Conservation (phyloP, 2,329 filamentous ascomycete species). For the Delphinella strobiligena region DNA sequence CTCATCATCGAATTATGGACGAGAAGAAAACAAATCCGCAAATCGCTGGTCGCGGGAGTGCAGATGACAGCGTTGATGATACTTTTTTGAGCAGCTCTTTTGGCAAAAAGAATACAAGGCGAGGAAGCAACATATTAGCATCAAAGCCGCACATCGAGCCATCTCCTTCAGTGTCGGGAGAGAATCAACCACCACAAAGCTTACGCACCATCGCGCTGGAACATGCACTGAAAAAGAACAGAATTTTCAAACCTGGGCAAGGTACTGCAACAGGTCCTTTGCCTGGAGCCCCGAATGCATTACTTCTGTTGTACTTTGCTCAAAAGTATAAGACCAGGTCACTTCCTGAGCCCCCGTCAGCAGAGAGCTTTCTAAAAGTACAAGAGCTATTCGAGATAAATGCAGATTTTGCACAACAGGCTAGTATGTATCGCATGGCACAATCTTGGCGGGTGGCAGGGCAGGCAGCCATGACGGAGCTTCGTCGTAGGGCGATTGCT, state of each 20-base stretch:
- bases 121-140: background rate
- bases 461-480: constrained; percentile 37
- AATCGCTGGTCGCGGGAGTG: constrained; percentile 20
- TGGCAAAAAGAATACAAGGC: constrained; percentile 33
- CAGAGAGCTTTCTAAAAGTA: constrained; percentile 24
- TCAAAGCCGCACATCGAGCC: background rate
- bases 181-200: constrained; percentile 40
- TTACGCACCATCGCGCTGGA: constrained; percentile 39
- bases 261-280: constrained; percentile 37
- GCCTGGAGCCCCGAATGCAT: constrained; percentile 27
- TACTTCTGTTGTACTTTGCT: constrained; percentile 29
- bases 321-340: constrained; percentile 31
- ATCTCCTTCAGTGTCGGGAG: constrained; percentile 23
- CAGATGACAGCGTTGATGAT: constrained; percentile 47
- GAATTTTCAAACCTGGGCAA: constrained; percentile 30
- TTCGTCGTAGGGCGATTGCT: constrained; percentile 22
- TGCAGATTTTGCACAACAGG: constrained; percentile 39
- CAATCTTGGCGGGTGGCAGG: constrained; percentile 49
- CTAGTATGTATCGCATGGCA: constrained; percentile 38
- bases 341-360: constrained; percentile 24
- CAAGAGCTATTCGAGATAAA: constrained; percentile 40
- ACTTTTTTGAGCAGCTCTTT: constrained; percentile 36
- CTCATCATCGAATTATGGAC: constrained; percentile 1
- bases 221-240: constrained; percentile 33
- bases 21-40: background rate